Percentiles rank a stretch among this genome's conserved stretches.
Evolutionary conservation across 768 basidiomycete species (phyloP).

Genomic region (Hydnomerulius pinastri): DNA sequence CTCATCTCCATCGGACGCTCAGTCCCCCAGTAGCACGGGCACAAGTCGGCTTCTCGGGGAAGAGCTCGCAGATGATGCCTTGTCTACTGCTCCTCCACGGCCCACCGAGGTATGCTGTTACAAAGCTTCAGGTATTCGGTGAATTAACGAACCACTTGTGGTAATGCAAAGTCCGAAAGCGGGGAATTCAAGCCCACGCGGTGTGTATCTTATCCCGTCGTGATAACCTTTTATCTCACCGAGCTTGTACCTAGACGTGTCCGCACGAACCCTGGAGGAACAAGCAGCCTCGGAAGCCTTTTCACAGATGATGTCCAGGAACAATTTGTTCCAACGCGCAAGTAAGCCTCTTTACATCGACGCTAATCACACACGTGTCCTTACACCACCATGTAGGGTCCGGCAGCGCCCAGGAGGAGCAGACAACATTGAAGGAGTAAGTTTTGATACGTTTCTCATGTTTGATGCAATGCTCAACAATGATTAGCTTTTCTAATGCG

Average conservation of each 20-base stretch:
- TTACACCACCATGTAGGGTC: constrained; percentile 43
- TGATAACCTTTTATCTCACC: constrained; percentile 1
- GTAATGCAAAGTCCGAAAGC: background rate
- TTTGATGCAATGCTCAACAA: constrained; percentile 1
- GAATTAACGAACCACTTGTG: background rate
- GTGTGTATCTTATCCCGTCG: constrained; percentile 29
- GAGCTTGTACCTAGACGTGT: constrained; percentile 30
- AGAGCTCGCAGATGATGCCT: constrained; percentile 57
- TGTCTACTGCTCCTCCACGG: constrained; percentile 55
- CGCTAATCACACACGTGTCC: background rate
- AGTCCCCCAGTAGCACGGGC: background rate
- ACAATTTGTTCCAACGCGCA: constrained; percentile 69
- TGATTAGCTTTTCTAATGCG: constrained; percentile 29
- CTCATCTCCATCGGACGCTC: constrained; percentile 9
- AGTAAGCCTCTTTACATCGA: constrained; percentile 41
- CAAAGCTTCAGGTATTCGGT: background rate
- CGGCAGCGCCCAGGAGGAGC: constrained; percentile 67
- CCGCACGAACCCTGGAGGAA: constrained; percentile 33
- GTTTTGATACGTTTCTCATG: constrained; percentile 14
- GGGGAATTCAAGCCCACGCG: constrained; percentile 48
- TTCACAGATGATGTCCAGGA: constrained; percentile 46
- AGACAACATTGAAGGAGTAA: constrained; percentile 53
- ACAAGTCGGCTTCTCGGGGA: constrained; percentile 20
- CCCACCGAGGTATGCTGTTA: constrained; percentile 4
- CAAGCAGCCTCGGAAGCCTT: constrained; percentile 33